Base-by-base conservation (phyloP, 2,329 filamentous ascomycete species). In the Huntiella omanensis region DNA sequence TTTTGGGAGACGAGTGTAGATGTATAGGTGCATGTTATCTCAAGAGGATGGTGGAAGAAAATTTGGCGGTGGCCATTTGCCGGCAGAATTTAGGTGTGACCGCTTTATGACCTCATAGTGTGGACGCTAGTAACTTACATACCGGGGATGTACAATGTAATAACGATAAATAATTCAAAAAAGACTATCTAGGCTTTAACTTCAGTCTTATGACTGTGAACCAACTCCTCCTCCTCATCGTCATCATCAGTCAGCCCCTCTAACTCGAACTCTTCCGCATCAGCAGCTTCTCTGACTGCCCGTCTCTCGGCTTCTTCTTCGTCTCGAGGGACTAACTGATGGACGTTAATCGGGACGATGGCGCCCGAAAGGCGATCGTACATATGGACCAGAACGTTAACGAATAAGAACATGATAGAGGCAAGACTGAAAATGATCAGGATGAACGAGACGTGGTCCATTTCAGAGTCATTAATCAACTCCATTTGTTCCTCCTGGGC, bases 401-500 rank as follows among this genome's bases (percentile, higher is more conserved):
- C 75, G 51, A 95, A 93, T 34, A 98, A 76, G 66, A 94, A 98
- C 40, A 94, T 61, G 15, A 98, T 62, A 61, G 93, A 95, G 17
- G 88, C 80, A 44, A 95, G 68, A 55, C 84, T 93, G 69, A 82
- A 96, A 7, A 95, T 66, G 45, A 96, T 87, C 19, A 98, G 70
- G 36, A 96, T 76, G 60, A 96, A 98, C 4, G 87, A 80, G 37
- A 96, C 83, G 57, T 92, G 85, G 19, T 86, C 86, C 55, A 96
- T 77, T 49, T 77, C 71, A 0, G 83, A 80, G 35, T 74, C 67
- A 36, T 75, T 70, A 4, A 96, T 68, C 1, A 95, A 67, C 16
- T 68, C 57, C 83, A 96, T 94, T 62, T 96, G 91, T 64, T 98
- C 87, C 60, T 96, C 91, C 1, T 86, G 96, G 12, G 91, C 88